Conservation (phyloP, 192 early-diverging fungal genomes). For the Entrophospora sp. region DNA sequence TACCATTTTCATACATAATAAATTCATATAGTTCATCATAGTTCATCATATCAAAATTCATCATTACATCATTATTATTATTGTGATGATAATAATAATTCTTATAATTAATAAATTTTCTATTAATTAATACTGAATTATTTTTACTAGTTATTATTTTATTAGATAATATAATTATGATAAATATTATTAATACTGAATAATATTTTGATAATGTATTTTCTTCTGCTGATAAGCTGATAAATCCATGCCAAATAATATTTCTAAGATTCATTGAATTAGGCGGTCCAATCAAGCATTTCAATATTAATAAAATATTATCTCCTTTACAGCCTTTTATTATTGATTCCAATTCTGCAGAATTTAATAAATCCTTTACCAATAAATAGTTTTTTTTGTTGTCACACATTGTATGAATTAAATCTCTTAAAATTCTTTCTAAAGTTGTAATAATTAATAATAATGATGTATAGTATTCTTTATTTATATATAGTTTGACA, state of each 20-base stretch:
- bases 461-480: slow-evolving; percentile 9
- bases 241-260: slow-evolving; percentile 24
- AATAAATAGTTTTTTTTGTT: background rate
- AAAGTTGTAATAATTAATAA: slow-evolving; percentile 9
- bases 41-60: background rate
- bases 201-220: slow-evolving; percentile 8
- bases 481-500: slow-evolving; percentile 1
- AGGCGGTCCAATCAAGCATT: slow-evolving; percentile 19
- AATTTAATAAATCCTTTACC: background rate
- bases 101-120: no score
- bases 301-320: slow-evolving; percentile 7
- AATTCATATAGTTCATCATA: slow-evolving; percentile 9
- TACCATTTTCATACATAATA: slow-evolving; percentile 9
- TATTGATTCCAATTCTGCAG: background rate
- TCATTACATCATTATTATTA: background rate
- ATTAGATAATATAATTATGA: background rate
- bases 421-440: slow-evolving; percentile 16
- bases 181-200: slow-evolving; percentile 2
- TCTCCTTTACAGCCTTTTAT: background rate
- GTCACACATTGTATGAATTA: background rate
- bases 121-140: background rate
- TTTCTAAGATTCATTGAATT: slow-evolving; percentile 21
- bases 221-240: no score
- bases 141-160: slow-evolving; percentile 11
- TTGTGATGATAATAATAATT: no score